Evolutionary conservation across 129 eudicot species (phyloP), one percentile per base, ranked within the genome.

Genomic region (Centrapalus pauciflorus): DNA sequence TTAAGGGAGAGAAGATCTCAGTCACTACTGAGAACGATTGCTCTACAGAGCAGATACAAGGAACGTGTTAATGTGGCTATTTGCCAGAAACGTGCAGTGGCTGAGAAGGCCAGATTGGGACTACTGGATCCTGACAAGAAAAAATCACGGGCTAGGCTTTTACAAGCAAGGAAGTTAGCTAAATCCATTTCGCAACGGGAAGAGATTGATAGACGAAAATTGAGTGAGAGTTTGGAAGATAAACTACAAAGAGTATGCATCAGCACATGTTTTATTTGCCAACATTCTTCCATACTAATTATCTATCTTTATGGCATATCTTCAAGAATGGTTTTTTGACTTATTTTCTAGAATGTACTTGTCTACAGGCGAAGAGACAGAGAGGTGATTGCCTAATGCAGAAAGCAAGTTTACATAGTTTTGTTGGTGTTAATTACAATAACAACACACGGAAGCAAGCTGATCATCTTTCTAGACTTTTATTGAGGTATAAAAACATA

Each of bases 1-100:
- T 50, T 85, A 67, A 89, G 79, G 73, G 95, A 94, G 75, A 87
- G 84, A 52, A 69, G 82, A 50, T 83, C 86, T 77, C 93, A 84
- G 51, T 84, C 90, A 4, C 51, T 89, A 55, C 25, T 75, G 67
- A 81, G 90, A 52, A 52, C 24, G 35, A 64, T 27, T 19, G 58
- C 72, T 55, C 58, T 25, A 7, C 58, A 65, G 33, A 54, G 59
- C 55, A 73, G 40, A 29, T 54, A 64, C 55, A 73, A 40, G 29
- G 62, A 67, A 11, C 19, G 43, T 21, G 51, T 49, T 50, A 24
- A 17, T 52, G 61, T 50, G 51, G 61, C 72, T 23, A 67, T 86
- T 43, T 67, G 40, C 37, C 70, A 61, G n/a, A 72, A 72, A 21
- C 41, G 29, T 20, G 69, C 62, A 13, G 27, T 52, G 8, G 69